These are phyloP conservation scores for Pyronema omphalodes DNA, from an alignment of 495 filamentous ascomycete species.

Conservation along the genomic window DNA sequence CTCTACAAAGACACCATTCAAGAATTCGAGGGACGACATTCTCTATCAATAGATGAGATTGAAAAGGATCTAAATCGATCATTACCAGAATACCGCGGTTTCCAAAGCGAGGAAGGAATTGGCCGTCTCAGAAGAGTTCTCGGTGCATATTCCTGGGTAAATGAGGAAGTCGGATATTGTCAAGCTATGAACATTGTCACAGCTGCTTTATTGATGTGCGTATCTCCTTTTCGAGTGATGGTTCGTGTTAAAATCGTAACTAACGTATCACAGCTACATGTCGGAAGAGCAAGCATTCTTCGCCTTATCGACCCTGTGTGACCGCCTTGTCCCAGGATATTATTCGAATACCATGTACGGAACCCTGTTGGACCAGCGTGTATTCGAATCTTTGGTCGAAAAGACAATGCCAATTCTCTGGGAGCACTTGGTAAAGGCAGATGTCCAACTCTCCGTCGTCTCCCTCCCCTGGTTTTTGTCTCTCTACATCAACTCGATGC, in stretches of 20 bases:
- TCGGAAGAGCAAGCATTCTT: conserved; percentile 94
- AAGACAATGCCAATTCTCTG: conserved; percentile 97
- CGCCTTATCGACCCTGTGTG: conserved; percentile 76
- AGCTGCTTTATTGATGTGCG: conserved; percentile 73
- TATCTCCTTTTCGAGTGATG: not conserved
- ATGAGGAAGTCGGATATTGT: conserved; percentile 89
- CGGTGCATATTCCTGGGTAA: conserved; percentile 91
- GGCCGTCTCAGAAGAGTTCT: conserved; percentile 72
- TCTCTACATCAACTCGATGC: conserved; percentile 98
- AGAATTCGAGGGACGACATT: conserved; percentile 65
- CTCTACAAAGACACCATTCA: conserved; percentile 66
- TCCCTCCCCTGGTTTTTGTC: conserved; percentile 96
- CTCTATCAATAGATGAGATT: conserved; percentile 92
- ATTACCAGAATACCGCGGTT: conserved; percentile 90
- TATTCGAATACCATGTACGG: conserved; percentile 99
- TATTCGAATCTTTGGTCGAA: conserved; percentile 92
- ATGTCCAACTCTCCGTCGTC: conserved; percentile 96
- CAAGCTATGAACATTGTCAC: conserved; percentile 99
- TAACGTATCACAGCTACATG: conserved; percentile 49
- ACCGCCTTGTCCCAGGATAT: conserved; percentile 84
- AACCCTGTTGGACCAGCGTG: conserved; percentile 84
- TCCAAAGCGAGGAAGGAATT: conserved; percentile 92
- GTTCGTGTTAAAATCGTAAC: not conserved
- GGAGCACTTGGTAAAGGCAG: conserved; percentile 87
- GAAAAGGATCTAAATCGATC: conserved; percentile 95